These are phyloP conservation scores for Candida frijolesensis DNA, from an alignment of 1,139 yeast genomes.

Conservation along the genomic window DNA sequence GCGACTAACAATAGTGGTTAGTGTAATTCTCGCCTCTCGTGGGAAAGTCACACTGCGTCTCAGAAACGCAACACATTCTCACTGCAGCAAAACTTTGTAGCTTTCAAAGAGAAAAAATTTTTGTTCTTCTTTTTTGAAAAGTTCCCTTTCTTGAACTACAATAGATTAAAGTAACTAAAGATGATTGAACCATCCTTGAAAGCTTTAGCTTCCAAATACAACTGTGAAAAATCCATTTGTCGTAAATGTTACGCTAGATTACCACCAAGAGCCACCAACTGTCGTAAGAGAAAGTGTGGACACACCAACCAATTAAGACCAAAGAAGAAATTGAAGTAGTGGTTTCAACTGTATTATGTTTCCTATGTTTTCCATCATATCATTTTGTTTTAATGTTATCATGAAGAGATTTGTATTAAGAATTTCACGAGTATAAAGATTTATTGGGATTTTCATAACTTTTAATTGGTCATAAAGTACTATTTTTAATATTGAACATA, in stretches of 20 bases:
- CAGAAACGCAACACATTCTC: background rate
- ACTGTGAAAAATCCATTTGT: constrained; percentile 99
- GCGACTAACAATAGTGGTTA: background rate
- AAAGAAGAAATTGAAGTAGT: constrained; percentile 98
- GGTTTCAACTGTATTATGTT: constrained; percentile 16
- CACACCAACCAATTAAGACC: constrained; percentile 99
- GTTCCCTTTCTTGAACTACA: constrained; percentile 4
- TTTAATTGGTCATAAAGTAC: background rate
- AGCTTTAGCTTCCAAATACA: constrained; percentile 98
- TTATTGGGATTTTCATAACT: constrained; percentile 22
- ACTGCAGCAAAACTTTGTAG: background rate
- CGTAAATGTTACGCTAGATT: constrained; percentile 99
- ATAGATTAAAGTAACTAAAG: constrained; percentile 23
- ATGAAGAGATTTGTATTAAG: constrained; percentile 1
- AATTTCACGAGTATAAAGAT: background rate
- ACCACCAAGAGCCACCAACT: constrained; percentile 99
- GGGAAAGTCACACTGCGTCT: background rate
- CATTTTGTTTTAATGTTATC: constrained; percentile 6
- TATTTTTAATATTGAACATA: background rate
- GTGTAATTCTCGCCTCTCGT: background rate
- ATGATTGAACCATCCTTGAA: constrained; percentile 99
- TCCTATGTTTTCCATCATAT: constrained; percentile 6
- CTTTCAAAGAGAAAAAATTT: constrained; percentile 9
- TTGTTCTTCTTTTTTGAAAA: background rate
- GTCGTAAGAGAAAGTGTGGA: constrained; percentile 99